Evolutionary conservation across 257 asterid genomes (phyloP).

Genomic region (Rubia yunnanensis): DNA sequence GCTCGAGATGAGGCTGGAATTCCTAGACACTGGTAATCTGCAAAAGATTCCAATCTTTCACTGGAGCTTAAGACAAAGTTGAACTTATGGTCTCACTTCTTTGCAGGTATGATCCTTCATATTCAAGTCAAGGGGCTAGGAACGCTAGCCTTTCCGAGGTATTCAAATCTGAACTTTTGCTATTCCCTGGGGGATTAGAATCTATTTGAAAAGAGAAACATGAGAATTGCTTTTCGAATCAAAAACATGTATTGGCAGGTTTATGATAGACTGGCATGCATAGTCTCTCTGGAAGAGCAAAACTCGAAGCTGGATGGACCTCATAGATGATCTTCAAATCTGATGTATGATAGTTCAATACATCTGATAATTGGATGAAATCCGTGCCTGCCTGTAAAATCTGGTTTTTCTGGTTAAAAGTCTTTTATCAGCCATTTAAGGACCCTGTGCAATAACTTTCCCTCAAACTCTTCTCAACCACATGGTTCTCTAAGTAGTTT

Average conservation of each 20-base stretch:
- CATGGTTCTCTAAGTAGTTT: background rate
- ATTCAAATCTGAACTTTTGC: background rate
- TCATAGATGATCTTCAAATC: slow-evolving; percentile 11
- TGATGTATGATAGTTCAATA: background rate
- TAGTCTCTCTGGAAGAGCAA: slow-evolving; percentile 72
- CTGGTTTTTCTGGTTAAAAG: background rate
- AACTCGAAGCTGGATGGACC: slow-evolving; percentile 44
- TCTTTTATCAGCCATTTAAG: too few relatives aligned
- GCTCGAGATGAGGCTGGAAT: slow-evolving; percentile 86
- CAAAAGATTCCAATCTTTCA: background rate
- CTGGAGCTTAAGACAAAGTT: background rate
- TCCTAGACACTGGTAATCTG: slow-evolving; percentile 65
- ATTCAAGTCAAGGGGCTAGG: slow-evolving; percentile 22
- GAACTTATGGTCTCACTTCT: slow-evolving; percentile 6
- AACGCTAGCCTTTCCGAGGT: slow-evolving; percentile 51
- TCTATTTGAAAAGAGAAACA: background rate
- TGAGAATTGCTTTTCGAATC: background rate
- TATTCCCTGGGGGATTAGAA: background rate
- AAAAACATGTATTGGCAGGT: slow-evolving; percentile 36
- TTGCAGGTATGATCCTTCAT: slow-evolving; percentile 68
- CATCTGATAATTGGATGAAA: too few relatives aligned
- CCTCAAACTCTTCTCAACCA: background rate
- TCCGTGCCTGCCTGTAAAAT: background rate
- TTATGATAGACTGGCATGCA: slow-evolving; percentile 58
- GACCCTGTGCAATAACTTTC: background rate